phyloP scores from a whole-genome alignment of 768 basidiomycete genomes.

The Atractiella rhizophila region DNA sequence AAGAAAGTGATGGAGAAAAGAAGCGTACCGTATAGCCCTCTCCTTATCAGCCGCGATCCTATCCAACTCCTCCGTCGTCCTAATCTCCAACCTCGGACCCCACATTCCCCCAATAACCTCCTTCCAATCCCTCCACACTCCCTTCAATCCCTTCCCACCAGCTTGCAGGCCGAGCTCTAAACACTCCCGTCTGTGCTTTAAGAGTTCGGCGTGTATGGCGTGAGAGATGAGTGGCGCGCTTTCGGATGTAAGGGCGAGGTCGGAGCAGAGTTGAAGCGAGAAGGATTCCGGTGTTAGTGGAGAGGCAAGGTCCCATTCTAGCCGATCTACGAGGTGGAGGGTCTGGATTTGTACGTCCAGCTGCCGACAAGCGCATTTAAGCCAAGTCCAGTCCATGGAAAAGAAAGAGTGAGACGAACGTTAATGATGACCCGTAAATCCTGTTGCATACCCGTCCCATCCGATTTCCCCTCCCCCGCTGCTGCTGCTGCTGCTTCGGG shows the following conservation, averaged over 20 bases:
- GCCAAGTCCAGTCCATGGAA: background rate
- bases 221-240: constrained; percentile 70
- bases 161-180: constrained; percentile 79
- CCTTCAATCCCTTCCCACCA: constrained; percentile 54
- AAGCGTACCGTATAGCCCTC: no score
- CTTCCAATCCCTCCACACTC: constrained; percentile 86
- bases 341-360: constrained; percentile 92
- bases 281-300: constrained; percentile 61
- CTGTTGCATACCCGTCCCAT: no score
- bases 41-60: no score
- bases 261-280: constrained; percentile 47
- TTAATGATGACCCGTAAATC: constrained; percentile 26
- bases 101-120: constrained; percentile 84
- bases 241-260: constrained; percentile 69
- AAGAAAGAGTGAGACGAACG: constrained; percentile 17
- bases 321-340: constrained; percentile 72
- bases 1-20: no score
- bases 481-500: no score
- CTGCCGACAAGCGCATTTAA: constrained; percentile 27
- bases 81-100: constrained; percentile 57
- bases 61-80: constrained; percentile 78
- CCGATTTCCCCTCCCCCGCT: no score
- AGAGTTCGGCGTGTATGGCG: constrained; percentile 79
- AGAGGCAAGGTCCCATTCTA: constrained; percentile 96
- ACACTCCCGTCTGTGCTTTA: constrained; percentile 83